Base-by-base conservation (phyloP, 768 basidiomycete genomes). In the Hydnum rufescens region DNA sequence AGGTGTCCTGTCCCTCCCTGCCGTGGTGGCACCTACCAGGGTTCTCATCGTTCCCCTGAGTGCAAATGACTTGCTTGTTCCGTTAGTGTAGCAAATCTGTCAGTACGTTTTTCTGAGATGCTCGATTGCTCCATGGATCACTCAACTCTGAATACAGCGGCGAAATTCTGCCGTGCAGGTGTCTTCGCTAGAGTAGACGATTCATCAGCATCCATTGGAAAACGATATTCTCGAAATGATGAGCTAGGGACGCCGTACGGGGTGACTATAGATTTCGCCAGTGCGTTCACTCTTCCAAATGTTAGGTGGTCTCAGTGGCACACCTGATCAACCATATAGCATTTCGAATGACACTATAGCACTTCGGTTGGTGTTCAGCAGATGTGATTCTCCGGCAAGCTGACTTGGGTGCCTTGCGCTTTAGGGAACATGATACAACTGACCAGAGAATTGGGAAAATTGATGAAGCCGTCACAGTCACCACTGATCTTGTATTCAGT, bases 191-290 rank as follows among this genome's bases (percentile, higher is more conserved):
- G 90, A 50, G 92, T 97, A 2, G 95, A 97, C 64, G 93, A 97
- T 63, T 97, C 92, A 23, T 85, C 82, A 59, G 80, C 83, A 31
- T 82, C 87, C 4, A 97, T 97, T 62, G 95, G 95, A 39, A 92
- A 86, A 68, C 88, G 93, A 13, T 97, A 97, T 67, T 79, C 95
- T 8, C 77, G 95, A 54, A 99, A 97, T 67, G 95, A 99, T 67
- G 95, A 97, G 68, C 75, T 99, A 43, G 95, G 95, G 57, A 97
- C 95, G 29, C 95, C 95, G 1, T 99, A 82, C 65, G 95, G 93
- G 49, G 73, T 93, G 54, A 99, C 95, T 1, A 73, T 97, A 53
- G 93, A 96, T 66, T 96, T 97, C 68, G 95, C 92, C 4, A 78
- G 80, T 82, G 58, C n/a, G n/a, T n/a, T n/a, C n/a, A n/a, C n/a